Conservation (phyloP, 768 basidiomycete species). For the Neoboletus subvelutipes region DNA sequence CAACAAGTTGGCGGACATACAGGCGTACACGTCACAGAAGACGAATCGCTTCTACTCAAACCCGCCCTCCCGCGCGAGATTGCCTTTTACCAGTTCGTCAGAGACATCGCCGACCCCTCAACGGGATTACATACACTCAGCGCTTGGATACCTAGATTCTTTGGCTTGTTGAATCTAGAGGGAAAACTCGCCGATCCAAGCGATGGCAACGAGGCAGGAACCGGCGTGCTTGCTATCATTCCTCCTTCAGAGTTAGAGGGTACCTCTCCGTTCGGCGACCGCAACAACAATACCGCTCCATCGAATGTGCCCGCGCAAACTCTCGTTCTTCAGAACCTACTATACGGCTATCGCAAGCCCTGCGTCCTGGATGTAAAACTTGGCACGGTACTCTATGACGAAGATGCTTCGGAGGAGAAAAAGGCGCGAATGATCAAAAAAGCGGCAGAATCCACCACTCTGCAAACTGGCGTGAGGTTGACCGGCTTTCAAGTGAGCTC, state of each 20-base stretch:
- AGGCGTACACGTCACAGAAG: constrained; percentile 67
- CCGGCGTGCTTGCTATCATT: constrained; percentile 23
- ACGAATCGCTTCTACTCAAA: constrained; percentile 81
- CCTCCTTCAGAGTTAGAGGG: constrained; percentile 41
- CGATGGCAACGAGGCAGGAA: constrained; percentile 8
- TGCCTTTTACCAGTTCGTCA: constrained; percentile 64
- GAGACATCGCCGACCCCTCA: constrained; percentile 30
- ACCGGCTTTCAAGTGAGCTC: constrained; percentile 85
- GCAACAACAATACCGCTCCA: background rate
- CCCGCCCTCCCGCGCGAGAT: constrained; percentile 63
- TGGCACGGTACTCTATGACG: constrained; percentile 85
- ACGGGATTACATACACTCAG: constrained; percentile 34
- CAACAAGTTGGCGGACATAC: constrained; percentile 83
- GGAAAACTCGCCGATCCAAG: constrained; percentile 32
- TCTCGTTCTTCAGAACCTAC: constrained; percentile 83
- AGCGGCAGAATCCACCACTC: constrained; percentile 69
- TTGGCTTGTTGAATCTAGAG: constrained; percentile 77
- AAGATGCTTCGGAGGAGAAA: constrained; percentile 67
- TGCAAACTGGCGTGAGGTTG: constrained; percentile 73
- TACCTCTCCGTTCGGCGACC: constrained; percentile 30
- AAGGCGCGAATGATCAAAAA: constrained; percentile 70
- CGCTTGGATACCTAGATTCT: constrained; percentile 70
- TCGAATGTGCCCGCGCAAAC: constrained; percentile 45
- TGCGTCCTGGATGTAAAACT: constrained; percentile 93
- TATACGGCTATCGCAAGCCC: constrained; percentile 71